Evolutionary conservation across 139 green algal genomes (phyloP).

Genomic region (Chlorella sp.): DNA sequence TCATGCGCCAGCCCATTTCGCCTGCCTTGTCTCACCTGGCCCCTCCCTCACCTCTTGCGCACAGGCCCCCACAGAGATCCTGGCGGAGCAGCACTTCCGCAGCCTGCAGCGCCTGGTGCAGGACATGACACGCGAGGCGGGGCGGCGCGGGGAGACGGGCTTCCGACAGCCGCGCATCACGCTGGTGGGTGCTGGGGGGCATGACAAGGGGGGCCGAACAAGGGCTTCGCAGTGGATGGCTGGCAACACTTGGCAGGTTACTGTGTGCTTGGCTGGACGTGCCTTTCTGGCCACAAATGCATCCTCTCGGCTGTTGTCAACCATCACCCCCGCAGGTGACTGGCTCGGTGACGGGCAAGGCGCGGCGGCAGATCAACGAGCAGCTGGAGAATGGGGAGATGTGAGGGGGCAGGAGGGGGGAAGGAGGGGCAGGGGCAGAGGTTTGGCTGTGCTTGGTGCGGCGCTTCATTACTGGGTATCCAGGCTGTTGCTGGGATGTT

Average conservation of each 20-base stretch:
- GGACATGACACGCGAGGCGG: conserved; percentile 36
- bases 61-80: conserved; percentile 66
- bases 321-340: conserved; percentile 43
- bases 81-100: conserved; percentile 77
- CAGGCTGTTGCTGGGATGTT: too few relatives aligned
- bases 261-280: background rate
- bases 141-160: background rate
- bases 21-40: too few relatives aligned
- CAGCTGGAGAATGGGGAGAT: conserved; percentile 56
- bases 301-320: background rate
- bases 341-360: conserved; percentile 43
- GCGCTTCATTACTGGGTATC: too few relatives aligned
- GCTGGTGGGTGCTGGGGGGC: conserved; percentile 8
- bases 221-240: too few relatives aligned
- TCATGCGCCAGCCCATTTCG: too few relatives aligned
- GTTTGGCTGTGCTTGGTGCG: too few relatives aligned
- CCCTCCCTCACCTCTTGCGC: background rate
- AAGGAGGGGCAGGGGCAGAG: too few relatives aligned
- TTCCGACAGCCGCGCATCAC: conserved; percentile 17
- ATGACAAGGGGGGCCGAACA: too few relatives aligned
- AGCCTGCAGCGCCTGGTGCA: conserved; percentile 61
- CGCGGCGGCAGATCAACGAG: conserved; percentile 24
- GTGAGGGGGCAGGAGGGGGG: too few relatives aligned
- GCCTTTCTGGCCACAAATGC: too few relatives aligned
- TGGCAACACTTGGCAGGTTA: background rate